These are phyloP conservation scores for Sarocladiaceae sp. DNA, from an alignment of 2,329 filamentous ascomycete genomes.

Conservation along the genomic window DNA sequence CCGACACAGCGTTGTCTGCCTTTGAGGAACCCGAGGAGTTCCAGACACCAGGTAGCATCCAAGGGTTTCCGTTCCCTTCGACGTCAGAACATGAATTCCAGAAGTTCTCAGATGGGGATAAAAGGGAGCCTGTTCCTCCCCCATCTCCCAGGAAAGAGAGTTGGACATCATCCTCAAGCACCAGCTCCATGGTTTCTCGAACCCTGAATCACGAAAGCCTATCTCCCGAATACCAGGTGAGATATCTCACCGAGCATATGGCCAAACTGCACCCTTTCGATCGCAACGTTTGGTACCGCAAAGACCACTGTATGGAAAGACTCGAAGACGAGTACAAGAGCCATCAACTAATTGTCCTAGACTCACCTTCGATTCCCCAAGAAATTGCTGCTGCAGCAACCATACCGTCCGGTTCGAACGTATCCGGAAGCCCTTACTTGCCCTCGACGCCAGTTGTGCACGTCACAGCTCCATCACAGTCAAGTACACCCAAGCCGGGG, in stretches of 20 bases:
- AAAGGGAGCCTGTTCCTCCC: not conserved
- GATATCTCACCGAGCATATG: conserved; percentile 5
- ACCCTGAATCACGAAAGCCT: not conserved
- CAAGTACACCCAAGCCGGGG: not conserved
- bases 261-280: not conserved
- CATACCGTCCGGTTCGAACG: not conserved
- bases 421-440: not conserved
- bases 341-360: not conserved
- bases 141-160: not conserved
- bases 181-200: not conserved
- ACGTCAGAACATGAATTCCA: not conserved
- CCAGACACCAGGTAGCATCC: not conserved
- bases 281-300: not conserved
- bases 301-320: not conserved
- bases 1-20: not conserved
- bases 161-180: not conserved
- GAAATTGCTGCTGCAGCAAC: not conserved
- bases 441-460: not conserved
- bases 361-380: not conserved
- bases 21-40: not conserved
- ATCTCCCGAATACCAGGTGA: not conserved
- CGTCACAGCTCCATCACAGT: not conserved
- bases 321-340: too few relatives aligned
- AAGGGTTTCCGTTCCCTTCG: not conserved
- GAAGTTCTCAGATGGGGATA: not conserved